phyloP scores from a whole-genome alignment of 1,284 basidiomycete genomes.

The Tilletia indica region DNA sequence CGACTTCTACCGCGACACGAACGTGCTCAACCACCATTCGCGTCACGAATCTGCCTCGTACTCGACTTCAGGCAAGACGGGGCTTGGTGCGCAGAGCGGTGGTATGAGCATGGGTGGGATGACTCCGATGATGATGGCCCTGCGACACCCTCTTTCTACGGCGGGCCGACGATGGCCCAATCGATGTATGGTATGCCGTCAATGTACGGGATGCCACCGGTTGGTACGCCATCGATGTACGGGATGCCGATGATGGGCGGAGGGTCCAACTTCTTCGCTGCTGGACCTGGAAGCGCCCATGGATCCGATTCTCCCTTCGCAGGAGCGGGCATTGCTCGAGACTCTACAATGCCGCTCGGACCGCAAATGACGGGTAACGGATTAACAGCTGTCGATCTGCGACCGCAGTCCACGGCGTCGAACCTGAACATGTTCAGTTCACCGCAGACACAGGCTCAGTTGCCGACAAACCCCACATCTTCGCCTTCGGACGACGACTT shows the following conservation, averaged over 20 bases:
- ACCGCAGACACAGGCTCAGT: neutral
- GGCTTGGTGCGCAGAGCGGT: neutral
- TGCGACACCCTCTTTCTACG: conserved; percentile 40
- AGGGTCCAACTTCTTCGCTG: neutral
- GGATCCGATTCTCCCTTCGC: conserved; percentile 6
- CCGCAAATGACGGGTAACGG: neutral
- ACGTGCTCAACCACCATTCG: conserved; percentile 43
- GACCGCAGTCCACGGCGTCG: neutral
- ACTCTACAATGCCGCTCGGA: conserved; percentile 17
- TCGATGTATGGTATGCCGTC: conserved; percentile 50
- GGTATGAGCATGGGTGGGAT: conserved; percentile 18
- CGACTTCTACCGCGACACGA: conserved; percentile 54
- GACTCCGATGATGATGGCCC: conserved; percentile 19
- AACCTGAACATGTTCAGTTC: conserved; percentile 1
- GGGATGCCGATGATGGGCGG: conserved; percentile 31
- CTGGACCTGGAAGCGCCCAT: neutral
- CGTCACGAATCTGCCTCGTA: conserved; percentile 25
- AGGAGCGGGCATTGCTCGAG: neutral
- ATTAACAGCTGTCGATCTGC: neutral
- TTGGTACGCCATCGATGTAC: conserved; percentile 37
- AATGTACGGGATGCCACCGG: conserved; percentile 45
- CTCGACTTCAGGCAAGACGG: neutral
- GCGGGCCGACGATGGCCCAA: conserved; percentile 32
- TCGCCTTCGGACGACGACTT: conserved; percentile 42
- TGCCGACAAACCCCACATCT: conserved; percentile 36